Evolutionary conservation across 1,284 basidiomycete genomes (phyloP).

Genomic region (Macrocystidia cucumis): DNA sequence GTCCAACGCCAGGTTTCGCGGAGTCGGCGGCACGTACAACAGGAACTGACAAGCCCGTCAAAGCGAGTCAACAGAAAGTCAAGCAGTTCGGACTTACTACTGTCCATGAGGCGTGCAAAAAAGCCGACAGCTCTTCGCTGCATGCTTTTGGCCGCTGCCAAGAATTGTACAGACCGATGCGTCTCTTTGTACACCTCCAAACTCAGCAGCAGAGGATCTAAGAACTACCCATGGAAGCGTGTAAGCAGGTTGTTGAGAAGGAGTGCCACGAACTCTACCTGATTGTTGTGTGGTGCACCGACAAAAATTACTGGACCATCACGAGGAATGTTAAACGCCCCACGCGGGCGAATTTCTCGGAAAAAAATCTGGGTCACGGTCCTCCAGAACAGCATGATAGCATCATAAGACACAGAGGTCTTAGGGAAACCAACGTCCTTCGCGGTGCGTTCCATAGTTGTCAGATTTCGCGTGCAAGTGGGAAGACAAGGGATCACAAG

Average conservation of each 20-base stretch:
- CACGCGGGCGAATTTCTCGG: constrained; percentile 90
- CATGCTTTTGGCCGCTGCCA: constrained; percentile 94
- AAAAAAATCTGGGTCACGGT: constrained; percentile 95
- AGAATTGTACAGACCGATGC: constrained; percentile 78
- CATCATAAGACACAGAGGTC: constrained; percentile 44
- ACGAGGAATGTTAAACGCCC: constrained; percentile 91
- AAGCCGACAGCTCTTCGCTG: constrained; percentile 77
- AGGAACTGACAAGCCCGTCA: constrained; percentile 55
- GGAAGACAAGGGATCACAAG: not conserved
- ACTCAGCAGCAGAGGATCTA: constrained; percentile 88
- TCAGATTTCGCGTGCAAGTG: constrained; percentile 5
- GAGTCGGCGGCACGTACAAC: constrained; percentile 90
- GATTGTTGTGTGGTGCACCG: constrained; percentile 94
- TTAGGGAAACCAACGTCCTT: constrained; percentile 8
- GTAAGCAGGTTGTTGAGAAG: constrained; percentile 8
- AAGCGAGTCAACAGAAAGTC: not conserved
- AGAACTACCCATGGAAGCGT: constrained; percentile 53
- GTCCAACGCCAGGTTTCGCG: constrained; percentile 75
- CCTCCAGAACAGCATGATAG: constrained; percentile 71
- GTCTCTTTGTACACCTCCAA: constrained; percentile 87
- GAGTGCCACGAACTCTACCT: constrained; percentile 36
- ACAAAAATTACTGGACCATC: constrained; percentile 96
- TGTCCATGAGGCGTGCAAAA: constrained; percentile 82
- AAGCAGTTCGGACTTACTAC: constrained; percentile 58
- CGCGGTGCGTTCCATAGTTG: too few relatives aligned